Evolutionary conservation across 306 rosid species (phyloP), one percentile per base, ranked within the genome.

Genomic region (Canavalia ensiformis): DNA sequence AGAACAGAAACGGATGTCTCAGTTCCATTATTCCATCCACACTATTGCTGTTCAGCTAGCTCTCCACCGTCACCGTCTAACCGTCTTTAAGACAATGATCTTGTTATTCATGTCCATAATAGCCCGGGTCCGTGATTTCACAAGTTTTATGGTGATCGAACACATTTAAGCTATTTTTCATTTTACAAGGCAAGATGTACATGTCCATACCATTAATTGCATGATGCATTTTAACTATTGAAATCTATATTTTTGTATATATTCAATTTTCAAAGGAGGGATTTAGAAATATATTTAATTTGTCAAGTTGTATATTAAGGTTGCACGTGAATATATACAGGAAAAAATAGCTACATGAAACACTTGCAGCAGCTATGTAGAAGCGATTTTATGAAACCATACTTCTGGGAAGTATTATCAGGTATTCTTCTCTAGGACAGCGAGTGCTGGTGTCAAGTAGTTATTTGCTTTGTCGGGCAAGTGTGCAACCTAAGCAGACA

Each of bases 391-490:
- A 63, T 35, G 34, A 59, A 69, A 59, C 77, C 64, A 45, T 67
- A n/a, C 34, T 18, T 58, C 5, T 5, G n/a, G 18, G 13, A 81
- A 70, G 83, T 46, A 39, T 47, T 13, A 80, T 94, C 88, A 95
- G 28, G 99, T 95, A 84, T 95, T 95, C 92, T 93, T 95, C 89
- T 95, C 98, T 42, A 95, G 80, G 83, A 88, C 97, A 6, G 98
- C 93, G 6, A 95, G 89, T 56, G 99, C 98, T 9, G 99, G 99
- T 9, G 98, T 86, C 89, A 95, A 78, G 84, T 95, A 95, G 88
- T 95, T 95, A 83, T 95, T 95, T 79, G 99, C 99, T 90, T 95
- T 93, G 89, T 95, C 98, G 2, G 98, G 99, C 90, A 93, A 87
- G 89, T 95, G 98, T 12, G 98, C 99, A 37, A 95, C 98, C 99